These are phyloP conservation scores for Phytophthora fragariae DNA, from an alignment of 352 stramenopile species.

Conservation along the genomic window DNA sequence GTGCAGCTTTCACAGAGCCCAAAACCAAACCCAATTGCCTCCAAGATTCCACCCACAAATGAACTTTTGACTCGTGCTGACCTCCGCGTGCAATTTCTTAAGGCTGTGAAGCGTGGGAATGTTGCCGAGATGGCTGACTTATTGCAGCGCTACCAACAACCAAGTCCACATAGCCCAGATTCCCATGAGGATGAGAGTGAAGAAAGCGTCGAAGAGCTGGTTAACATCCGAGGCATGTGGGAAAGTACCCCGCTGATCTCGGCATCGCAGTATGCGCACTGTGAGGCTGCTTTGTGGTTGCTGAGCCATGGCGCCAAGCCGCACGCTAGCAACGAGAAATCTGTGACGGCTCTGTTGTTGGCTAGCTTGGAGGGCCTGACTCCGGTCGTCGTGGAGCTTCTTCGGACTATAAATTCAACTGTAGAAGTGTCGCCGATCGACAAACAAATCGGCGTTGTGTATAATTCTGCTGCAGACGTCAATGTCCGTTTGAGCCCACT, in stretches of 20 bases:
- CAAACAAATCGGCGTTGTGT: conserved; percentile 71
- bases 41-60: conserved; percentile 6
- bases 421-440: conserved; percentile 35
- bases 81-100: conserved; percentile 68
- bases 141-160: conserved; percentile 32
- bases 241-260: conserved; percentile 86
- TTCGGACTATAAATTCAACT: conserved; percentile 26
- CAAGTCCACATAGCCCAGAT: conserved; percentile 3
- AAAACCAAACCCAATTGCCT: background rate
- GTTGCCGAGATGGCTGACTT: conserved; percentile 44
- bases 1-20: conserved; percentile 7
- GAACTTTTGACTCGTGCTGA: conserved; percentile 46
- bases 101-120: conserved; percentile 72
- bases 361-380: conserved; percentile 74
- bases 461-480: conserved; percentile 69
- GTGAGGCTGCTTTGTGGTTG: conserved; percentile 64
- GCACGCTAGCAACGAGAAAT: conserved; percentile 68
- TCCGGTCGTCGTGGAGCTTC: conserved; percentile 51
- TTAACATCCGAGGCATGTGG: conserved; percentile 86
- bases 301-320: conserved; percentile 52
- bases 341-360: conserved; percentile 74
- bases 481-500: conserved; percentile 70
- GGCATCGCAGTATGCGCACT: conserved; percentile 71
- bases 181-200: conserved; percentile 28
- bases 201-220: conserved; percentile 36